phyloP scores from a whole-genome alignment of 2,329 filamentous ascomycete species.

The Paraphoma sp. region DNA sequence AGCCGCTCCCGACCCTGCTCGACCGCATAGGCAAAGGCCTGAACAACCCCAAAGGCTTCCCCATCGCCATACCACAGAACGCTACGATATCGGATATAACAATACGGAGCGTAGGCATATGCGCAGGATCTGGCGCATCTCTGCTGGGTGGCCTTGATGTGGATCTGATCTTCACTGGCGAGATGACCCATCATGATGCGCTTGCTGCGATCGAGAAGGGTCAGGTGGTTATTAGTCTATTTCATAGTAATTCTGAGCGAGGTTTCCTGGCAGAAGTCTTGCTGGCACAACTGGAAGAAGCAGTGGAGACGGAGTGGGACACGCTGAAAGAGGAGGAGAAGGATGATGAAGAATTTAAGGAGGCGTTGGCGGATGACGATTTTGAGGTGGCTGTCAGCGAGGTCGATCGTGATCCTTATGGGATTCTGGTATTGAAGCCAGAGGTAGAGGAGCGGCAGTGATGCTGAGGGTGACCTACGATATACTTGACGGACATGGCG shows the following conservation, averaged over 20 bases:
- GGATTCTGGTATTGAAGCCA: conserved; percentile 59
- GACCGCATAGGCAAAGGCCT: conserved; percentile 67
- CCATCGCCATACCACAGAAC: conserved; percentile 68
- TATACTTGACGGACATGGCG: neutral
- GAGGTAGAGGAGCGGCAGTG: conserved; percentile 10
- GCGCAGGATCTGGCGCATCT: conserved; percentile 84
- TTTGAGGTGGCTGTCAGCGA: conserved; percentile 77
- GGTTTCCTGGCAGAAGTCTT: conserved; percentile 78
- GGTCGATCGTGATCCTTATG: conserved; percentile 86
- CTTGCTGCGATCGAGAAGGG: conserved; percentile 85
- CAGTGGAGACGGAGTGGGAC: conserved; percentile 65
- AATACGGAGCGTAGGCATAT: conserved; percentile 79
- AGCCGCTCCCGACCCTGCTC: conserved; percentile 65
- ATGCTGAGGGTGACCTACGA: neutral
- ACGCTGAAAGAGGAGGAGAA: conserved; percentile 52
- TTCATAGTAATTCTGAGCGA: conserved; percentile 93
- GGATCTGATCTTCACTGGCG: conserved; percentile 87
- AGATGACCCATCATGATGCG: conserved; percentile 92
- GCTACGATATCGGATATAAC: conserved; percentile 59
- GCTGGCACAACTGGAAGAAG: conserved; percentile 66
- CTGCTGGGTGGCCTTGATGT: conserved; percentile 74
- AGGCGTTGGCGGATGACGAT: conserved; percentile 59
- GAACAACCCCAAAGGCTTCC: conserved; percentile 70
- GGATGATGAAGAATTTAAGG: conserved; percentile 48
- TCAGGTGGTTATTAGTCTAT: conserved; percentile 80